These are phyloP conservation scores for Gossypium anomalum DNA, from an alignment of 345 rosid species.

Conservation along the genomic window DNA sequence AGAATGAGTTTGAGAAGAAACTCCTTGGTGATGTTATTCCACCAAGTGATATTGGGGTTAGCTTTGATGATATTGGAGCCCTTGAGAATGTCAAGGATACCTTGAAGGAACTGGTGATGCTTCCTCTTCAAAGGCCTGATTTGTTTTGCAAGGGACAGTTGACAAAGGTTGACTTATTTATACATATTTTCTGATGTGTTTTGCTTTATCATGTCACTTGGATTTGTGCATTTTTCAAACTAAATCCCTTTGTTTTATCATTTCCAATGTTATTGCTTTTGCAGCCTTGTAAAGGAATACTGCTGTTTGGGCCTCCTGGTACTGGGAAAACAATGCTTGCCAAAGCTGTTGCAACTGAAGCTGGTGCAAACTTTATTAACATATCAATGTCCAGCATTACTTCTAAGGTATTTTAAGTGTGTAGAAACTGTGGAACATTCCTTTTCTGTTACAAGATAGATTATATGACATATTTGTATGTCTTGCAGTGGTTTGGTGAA, in stretches of 20 bases:
- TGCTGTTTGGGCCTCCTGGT: conserved; percentile 99
- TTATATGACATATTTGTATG: conserved; percentile 11
- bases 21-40: conserved; percentile 96
- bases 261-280: conserved; percentile 1
- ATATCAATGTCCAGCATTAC: conserved; percentile 99
- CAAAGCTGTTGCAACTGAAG: conserved; percentile 98
- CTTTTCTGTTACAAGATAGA: not conserved
- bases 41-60: conserved; percentile 93
- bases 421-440: not conserved
- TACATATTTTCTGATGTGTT: not conserved
- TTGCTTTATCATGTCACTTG: not conserved
- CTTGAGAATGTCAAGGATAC: conserved; percentile 96
- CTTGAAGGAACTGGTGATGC: conserved; percentile 97
- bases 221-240: not conserved
- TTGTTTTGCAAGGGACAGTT: conserved; percentile 96
- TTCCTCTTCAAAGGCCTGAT: conserved; percentile 98
- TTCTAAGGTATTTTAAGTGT: conserved; percentile 57
- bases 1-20: conserved; percentile 97
- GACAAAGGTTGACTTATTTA: conserved; percentile 53
- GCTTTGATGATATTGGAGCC: conserved; percentile 97
- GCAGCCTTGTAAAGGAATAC: conserved; percentile 95
- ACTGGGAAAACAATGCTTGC: conserved; percentile 99
- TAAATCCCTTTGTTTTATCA: conserved; percentile 3
- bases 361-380: conserved; percentile 97
- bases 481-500: conserved; percentile 98